A percentile compares a stretch with the other conserved stretches of the same genome.
Evolutionary conservation across 129 eudicot genomes (phyloP).

Genomic region (Centrapalus pauciflorus): DNA sequence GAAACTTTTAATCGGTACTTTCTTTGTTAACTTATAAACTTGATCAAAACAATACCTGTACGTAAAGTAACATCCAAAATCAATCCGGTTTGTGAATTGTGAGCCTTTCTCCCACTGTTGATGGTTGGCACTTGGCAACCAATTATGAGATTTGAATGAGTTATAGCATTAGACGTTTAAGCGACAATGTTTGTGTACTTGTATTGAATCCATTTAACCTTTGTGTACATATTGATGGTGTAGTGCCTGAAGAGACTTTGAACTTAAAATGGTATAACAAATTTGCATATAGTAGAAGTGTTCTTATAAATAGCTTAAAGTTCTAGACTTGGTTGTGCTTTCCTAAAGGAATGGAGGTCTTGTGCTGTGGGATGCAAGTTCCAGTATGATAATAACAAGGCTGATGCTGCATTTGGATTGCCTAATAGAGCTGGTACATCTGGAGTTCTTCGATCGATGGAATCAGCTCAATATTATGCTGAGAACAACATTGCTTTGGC

Average conservation of each 20-base stretch:
- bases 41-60: too few species aligned
- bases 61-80: too few species aligned
- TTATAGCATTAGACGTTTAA: neutral
- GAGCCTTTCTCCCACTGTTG: neutral
- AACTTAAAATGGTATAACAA: neutral
- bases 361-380: constrained; percentile 81
- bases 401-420: constrained; percentile 73
- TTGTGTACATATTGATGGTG: neutral
- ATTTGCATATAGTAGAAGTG: neutral
- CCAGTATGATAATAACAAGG: constrained; percentile 37
- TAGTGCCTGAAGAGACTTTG: neutral
- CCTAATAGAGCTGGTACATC: constrained; percentile 33
- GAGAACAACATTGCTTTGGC: constrained; percentile 53
- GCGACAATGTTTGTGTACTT: neutral
- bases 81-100: neutral
- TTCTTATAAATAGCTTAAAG: neutral
- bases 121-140: neutral
- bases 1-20: neutral
- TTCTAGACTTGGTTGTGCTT: neutral
- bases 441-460: constrained; percentile 63
- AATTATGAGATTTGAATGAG: too few species aligned
- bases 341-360: constrained; percentile 53
- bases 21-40: neutral
- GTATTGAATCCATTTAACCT: neutral
- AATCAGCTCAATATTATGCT: constrained; percentile 53